Percentiles rank a stretch among this genome's conserved stretches.
These are phyloP conservation scores for Tribonema minus DNA, from an alignment of 108 stramenopile species.

Conservation along the genomic window DNA sequence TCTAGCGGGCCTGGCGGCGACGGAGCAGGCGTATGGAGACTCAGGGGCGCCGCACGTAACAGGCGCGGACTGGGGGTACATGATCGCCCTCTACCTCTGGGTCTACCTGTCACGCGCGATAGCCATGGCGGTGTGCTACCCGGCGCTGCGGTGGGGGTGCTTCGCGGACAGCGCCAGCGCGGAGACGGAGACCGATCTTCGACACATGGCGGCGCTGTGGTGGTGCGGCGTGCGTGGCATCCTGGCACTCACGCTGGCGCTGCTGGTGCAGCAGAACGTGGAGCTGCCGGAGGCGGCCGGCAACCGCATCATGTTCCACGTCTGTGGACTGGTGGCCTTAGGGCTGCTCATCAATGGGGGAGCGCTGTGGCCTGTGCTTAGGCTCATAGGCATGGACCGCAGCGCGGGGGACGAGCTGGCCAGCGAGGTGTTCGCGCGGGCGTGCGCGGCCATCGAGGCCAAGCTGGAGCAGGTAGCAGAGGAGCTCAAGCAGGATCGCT, in stretches of 20 bases:
- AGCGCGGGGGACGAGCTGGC: neutral
- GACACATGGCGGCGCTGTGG: constrained; percentile 44
- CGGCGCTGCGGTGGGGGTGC: constrained; percentile 50
- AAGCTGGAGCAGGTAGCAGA: constrained; percentile 28
- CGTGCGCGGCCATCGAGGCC: constrained; percentile 13
- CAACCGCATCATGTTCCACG: constrained; percentile 50
- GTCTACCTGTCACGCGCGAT: constrained; percentile 63
- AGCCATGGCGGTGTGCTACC: constrained; percentile 61
- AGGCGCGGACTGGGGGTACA: constrained; percentile 11
- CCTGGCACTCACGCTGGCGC: constrained; percentile 62
- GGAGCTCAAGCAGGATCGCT: constrained; percentile 22
- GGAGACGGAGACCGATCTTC: no score
- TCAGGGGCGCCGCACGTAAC: constrained; percentile 31
- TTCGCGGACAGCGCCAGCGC: no score
- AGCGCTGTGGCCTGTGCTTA: neutral
- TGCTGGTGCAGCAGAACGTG: constrained; percentile 48
- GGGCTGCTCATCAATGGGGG: constrained; percentile 63
- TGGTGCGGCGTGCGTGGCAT: constrained; percentile 61
- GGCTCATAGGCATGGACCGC: neutral
- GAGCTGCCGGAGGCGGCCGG: neutral
- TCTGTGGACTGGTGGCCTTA: constrained; percentile 61
- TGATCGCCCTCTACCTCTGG: constrained; percentile 55
- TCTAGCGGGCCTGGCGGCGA: constrained; percentile 65
- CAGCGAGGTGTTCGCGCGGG: constrained; percentile 25
- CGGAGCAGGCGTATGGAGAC: constrained; percentile 6